Conservation (phyloP, 164 flowering plant genomes). For the Protea cynaroides region DNA sequence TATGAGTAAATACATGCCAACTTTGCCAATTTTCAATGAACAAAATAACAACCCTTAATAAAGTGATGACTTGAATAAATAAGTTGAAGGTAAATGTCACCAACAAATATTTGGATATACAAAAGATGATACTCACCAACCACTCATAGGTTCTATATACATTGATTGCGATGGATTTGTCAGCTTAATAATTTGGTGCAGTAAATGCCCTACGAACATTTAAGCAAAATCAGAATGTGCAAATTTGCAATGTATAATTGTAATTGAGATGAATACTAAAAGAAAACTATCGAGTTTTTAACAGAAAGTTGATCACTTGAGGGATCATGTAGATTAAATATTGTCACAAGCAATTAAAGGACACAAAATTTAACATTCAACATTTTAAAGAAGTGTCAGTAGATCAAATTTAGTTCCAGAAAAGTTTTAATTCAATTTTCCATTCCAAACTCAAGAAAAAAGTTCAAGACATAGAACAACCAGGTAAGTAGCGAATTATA, state of each 20-base stretch:
- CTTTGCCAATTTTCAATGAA: background rate
- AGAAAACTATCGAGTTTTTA: background rate
- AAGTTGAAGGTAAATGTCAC: background rate
- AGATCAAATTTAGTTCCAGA: no score
- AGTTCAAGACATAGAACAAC: no score
- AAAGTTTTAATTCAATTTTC: no score
- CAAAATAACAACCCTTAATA: background rate
- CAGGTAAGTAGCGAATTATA: no score
- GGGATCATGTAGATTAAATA: no score
- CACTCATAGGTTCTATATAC: slow-evolving; percentile 29
- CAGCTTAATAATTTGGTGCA: slow-evolving; percentile 18
- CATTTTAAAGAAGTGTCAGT: no score
- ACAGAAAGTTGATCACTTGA: no score
- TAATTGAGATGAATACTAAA: background rate
- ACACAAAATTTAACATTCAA: no score
- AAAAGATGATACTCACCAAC: slow-evolving; percentile 16
- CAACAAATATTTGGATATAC: background rate
- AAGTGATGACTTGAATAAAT: background rate
- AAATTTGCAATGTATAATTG: background rate
- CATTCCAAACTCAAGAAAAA: no score
- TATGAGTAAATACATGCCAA: background rate
- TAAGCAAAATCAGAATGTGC: background rate
- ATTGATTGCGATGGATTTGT: slow-evolving; percentile 23
- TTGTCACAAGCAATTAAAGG: no score
- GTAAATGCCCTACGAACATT: slow-evolving; percentile 16